phyloP scores from a whole-genome alignment of 805 yeast species.

The Yarrowia yakushimensis region DNA sequence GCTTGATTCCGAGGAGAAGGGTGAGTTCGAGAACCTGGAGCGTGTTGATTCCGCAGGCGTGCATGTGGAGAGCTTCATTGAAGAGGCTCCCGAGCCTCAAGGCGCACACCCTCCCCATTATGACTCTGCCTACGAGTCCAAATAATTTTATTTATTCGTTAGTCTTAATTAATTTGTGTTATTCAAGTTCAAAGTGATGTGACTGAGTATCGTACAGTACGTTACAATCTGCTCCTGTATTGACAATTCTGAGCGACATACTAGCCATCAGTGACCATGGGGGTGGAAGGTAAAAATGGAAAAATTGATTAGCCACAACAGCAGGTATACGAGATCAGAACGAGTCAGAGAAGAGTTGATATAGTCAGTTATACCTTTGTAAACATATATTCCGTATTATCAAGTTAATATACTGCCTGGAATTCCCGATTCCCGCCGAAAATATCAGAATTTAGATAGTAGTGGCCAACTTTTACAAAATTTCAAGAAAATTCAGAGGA shows the following conservation, averaged over 20 bases:
- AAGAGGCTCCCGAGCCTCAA: background rate
- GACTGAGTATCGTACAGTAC: too few species aligned
- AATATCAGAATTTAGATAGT: background rate
- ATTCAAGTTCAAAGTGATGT: background rate
- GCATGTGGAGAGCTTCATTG: background rate
- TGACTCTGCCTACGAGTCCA: background rate
- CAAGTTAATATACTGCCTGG: too few species aligned
- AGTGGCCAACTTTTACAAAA: background rate
- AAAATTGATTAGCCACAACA: background rate
- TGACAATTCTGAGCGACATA: too few species aligned
- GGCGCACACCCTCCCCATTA: background rate
- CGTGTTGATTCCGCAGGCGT: conserved; percentile 5
- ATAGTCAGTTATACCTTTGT: too few species aligned
- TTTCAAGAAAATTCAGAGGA: background rate
- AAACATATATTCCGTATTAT: too few species aligned
- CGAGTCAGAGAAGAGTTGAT: too few species aligned
- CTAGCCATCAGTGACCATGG: background rate
- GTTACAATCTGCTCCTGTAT: too few species aligned
- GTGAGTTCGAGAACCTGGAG: conserved; percentile 5
- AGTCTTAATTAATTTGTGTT: background rate
- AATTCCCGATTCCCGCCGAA: background rate
- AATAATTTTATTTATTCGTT: background rate
- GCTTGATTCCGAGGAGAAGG: conserved; percentile 6
- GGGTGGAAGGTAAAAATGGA: background rate
- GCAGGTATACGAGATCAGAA: background rate